phyloP scores from a whole-genome alignment of 768 basidiomycete genomes.

The Rubroboletus pulcherrimus region DNA sequence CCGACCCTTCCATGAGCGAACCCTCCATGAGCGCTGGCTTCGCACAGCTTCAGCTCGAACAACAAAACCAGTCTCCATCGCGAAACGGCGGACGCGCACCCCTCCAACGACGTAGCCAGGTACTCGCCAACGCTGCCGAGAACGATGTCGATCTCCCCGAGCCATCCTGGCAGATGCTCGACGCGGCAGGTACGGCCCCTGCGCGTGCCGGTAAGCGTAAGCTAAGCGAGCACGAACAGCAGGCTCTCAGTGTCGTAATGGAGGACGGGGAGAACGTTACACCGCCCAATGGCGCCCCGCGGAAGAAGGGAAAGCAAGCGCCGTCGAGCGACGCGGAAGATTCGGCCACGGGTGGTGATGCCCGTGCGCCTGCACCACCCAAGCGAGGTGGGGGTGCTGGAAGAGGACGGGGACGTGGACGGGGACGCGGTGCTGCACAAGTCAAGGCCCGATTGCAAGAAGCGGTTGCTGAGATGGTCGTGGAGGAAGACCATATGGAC shows the following conservation, averaged over 20 bases:
- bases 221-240: conserved; percentile 27
- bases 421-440: conserved; percentile 16
- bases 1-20: conserved; percentile 9
- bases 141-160: conserved; percentile 39
- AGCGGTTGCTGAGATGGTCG: conserved; percentile 23
- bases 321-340: conserved; percentile 17
- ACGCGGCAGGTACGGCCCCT: conserved; percentile 20
- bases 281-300: conserved; percentile 6
- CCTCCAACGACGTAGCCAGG: conserved; percentile 47
- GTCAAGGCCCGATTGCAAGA: conserved; percentile 23
- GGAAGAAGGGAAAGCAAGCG: conserved; percentile 26
- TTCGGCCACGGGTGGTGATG: conserved; percentile 10
- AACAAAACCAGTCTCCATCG: conserved; percentile 8
- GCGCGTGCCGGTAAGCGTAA: conserved; percentile 37
- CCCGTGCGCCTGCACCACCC: neutral
- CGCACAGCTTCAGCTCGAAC: conserved; percentile 32
- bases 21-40: conserved; percentile 32
- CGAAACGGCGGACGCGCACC: conserved; percentile 16
- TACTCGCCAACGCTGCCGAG: conserved; percentile 46
- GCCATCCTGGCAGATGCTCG: conserved; percentile 58
- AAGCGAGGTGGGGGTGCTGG: conserved; percentile 19
- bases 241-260: conserved; percentile 27
- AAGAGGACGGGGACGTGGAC: conserved; percentile 24
- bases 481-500: conserved; percentile 29
- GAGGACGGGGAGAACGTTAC: conserved; percentile 15